These are phyloP conservation scores for Rhodotorula toruloides DNA, from an alignment of 768 basidiomycete species.

Conservation along the genomic window DNA sequence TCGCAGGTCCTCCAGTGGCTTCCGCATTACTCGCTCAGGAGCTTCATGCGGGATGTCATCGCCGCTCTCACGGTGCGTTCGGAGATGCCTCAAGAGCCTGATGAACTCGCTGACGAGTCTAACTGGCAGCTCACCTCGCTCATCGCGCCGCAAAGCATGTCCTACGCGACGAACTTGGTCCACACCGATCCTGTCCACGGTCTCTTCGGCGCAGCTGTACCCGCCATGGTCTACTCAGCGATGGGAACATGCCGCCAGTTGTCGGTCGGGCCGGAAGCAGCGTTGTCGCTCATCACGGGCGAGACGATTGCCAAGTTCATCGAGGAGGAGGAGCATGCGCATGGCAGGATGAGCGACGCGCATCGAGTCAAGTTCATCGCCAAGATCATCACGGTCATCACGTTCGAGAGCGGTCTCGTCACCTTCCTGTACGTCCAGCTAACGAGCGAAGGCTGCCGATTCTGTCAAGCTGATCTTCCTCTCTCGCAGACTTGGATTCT, in stretches of 20 bases:
- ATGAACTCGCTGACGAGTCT: too few species aligned
- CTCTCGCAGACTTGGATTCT: constrained; percentile 36
- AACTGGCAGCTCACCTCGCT: constrained; percentile 40
- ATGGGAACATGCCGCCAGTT: constrained; percentile 43
- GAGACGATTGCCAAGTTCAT: constrained; percentile 24
- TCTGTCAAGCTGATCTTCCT: background rate
- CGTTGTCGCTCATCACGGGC: constrained; percentile 39
- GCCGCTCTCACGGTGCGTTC: constrained; percentile 37
- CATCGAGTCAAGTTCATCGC: constrained; percentile 13
- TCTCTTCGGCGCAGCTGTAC: constrained; percentile 40
- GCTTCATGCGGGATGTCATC: constrained; percentile 33
- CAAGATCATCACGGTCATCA: constrained; percentile 17
- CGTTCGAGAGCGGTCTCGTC: constrained; percentile 28
- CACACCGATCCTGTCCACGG: constrained; percentile 39
- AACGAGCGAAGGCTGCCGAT: fast-evolving
- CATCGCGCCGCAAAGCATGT: constrained; percentile 41
- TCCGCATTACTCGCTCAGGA: constrained; percentile 27
- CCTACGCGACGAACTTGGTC: constrained; percentile 40
- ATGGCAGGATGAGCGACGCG: constrained; percentile 1
- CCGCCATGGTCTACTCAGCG: constrained; percentile 39
- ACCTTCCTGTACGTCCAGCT: constrained; percentile 27
- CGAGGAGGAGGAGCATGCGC: constrained; percentile 34
- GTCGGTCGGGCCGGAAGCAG: constrained; percentile 42
- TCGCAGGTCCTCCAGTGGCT: constrained; percentile 41
- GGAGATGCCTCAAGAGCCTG: background rate